These are phyloP conservation scores for Ophiocordyceps polyrhachis-furcata DNA, from an alignment of 2,329 filamentous ascomycete genomes.

Conservation along the genomic window DNA sequence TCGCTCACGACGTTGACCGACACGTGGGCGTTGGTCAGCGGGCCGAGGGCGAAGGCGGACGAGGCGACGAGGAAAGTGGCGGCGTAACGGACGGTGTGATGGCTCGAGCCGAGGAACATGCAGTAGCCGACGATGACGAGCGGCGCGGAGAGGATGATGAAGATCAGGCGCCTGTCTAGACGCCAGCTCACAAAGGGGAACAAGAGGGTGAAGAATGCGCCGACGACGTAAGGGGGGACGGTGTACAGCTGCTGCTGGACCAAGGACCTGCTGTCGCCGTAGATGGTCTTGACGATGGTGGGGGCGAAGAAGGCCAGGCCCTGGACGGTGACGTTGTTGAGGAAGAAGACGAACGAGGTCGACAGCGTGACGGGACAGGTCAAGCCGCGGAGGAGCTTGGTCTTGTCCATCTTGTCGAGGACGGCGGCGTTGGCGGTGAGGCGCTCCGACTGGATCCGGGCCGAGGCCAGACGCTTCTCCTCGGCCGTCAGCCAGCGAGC, in stretches of 20 bases:
- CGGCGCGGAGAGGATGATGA: slow-evolving; percentile 40
- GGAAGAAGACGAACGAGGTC: slow-evolving; percentile 39
- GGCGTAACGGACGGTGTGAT: slow-evolving; percentile 40
- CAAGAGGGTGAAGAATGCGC: slow-evolving; percentile 45
- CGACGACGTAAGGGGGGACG: slow-evolving; percentile 51
- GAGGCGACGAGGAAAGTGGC: slow-evolving; percentile 51
- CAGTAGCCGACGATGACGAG: slow-evolving; percentile 51
- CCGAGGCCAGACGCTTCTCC: slow-evolving; percentile 47
- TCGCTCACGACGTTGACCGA: slow-evolving; percentile 55
- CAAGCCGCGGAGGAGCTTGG: slow-evolving; percentile 42
- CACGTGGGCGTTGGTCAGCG: slow-evolving; percentile 47
- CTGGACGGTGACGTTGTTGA: slow-evolving; percentile 53
- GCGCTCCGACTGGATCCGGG: slow-evolving; percentile 50
- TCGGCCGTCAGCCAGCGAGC: slow-evolving; percentile 46
- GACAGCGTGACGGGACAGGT: slow-evolving; percentile 40
- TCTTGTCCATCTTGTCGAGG: slow-evolving; percentile 40
- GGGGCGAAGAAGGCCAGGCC: slow-evolving; percentile 52
- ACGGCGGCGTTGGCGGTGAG: slow-evolving; percentile 42
- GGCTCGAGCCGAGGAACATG: slow-evolving; percentile 43
- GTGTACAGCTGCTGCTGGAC: slow-evolving; percentile 51
- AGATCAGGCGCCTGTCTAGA: slow-evolving; percentile 37
- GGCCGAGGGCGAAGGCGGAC: slow-evolving; percentile 43
- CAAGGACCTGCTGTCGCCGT: slow-evolving; percentile 30
- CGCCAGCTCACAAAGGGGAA: slow-evolving; percentile 44
- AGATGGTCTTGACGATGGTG: slow-evolving; percentile 51